Conservation (phyloP, 2,329 filamentous ascomycete species). For the Sporothrix luriei region DNA sequence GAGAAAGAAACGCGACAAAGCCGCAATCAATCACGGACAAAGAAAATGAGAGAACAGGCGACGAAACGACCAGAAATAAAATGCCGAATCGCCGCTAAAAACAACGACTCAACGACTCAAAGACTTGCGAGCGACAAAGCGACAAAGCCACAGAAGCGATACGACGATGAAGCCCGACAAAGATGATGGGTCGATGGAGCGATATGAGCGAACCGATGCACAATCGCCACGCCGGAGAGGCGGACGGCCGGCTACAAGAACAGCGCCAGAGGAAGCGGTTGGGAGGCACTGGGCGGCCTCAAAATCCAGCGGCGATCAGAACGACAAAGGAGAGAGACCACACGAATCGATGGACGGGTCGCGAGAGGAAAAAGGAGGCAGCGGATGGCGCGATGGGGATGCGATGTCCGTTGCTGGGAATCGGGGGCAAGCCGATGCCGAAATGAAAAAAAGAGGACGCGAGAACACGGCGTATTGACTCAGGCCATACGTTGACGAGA, state of each 20-base stretch:
- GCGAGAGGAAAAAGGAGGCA: background rate
- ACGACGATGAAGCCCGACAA: background rate
- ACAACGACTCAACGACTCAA: slow-evolving; percentile 20
- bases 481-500: background rate
- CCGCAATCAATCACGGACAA: slow-evolving; percentile 16
- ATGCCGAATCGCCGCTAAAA: background rate
- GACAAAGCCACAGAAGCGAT: background rate
- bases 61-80: slow-evolving; percentile 21
- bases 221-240: slow-evolving; percentile 29
- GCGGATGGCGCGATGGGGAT: background rate
- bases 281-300: slow-evolving; percentile 22
- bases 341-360: slow-evolving; percentile 12
- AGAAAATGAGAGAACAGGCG: background rate
- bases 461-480: slow-evolving; percentile 9
- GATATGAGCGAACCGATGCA: background rate
- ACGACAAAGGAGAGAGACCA: slow-evolving; percentile 10
- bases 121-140: background rate
- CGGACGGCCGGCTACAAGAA: slow-evolving; percentile 29
- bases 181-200: background rate
- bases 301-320: background rate
- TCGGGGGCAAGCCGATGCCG: background rate
- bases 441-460: background rate
- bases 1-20: slow-evolving; percentile 24
- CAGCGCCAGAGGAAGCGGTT: slow-evolving; percentile 28
- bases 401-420: background rate